Conservation (phyloP, 2,329 filamentous ascomycete species). For the Chrysoporthe puriensis region DNA sequence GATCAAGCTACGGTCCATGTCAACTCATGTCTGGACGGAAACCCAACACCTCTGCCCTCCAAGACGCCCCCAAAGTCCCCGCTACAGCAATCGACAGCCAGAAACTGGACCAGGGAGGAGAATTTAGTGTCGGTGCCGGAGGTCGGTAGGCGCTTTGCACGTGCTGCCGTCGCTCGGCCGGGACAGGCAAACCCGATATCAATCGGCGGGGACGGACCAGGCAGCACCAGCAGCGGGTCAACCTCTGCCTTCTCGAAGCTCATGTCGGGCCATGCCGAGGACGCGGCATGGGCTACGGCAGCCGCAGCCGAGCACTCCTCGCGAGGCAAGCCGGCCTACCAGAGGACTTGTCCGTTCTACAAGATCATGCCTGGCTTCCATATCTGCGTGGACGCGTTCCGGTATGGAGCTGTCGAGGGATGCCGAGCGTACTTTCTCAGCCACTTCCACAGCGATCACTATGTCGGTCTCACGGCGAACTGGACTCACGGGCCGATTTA, state of each 20-base stretch:
- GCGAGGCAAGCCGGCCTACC: constrained; percentile 82
- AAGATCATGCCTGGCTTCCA: constrained; percentile 94
- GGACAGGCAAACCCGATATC: constrained; percentile 81
- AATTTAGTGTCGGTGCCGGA: constrained; percentile 41
- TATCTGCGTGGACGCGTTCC: constrained; percentile 94
- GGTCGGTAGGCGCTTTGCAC: constrained; percentile 63
- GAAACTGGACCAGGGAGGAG: constrained; percentile 26
- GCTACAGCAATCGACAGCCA: constrained; percentile 22
- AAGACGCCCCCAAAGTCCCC: constrained; percentile 26
- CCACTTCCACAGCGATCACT: constrained; percentile 98
- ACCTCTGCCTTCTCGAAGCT: constrained; percentile 86
- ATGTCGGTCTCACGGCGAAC: constrained; percentile 82
- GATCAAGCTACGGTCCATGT: constrained; percentile 83
- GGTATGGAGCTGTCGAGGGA: constrained; percentile 90
- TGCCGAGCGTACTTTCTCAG: constrained; percentile 96
- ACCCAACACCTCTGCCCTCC: constrained; percentile 62
- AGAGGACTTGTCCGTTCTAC: constrained; percentile 95
- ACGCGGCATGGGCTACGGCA: constrained; percentile 85
- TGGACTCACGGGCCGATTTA: constrained; percentile 97
- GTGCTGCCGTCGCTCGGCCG: constrained; percentile 72
- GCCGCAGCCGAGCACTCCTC: constrained; percentile 78
- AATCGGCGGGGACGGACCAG: constrained; percentile 42
- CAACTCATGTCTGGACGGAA: constrained; percentile 89
- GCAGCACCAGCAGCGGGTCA: constrained; percentile 37
- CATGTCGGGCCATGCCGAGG: constrained; percentile 91